These are phyloP conservation scores for Neopestalotiopsis rosae DNA, from an alignment of 2,329 filamentous ascomycete species.

Conservation along the genomic window DNA sequence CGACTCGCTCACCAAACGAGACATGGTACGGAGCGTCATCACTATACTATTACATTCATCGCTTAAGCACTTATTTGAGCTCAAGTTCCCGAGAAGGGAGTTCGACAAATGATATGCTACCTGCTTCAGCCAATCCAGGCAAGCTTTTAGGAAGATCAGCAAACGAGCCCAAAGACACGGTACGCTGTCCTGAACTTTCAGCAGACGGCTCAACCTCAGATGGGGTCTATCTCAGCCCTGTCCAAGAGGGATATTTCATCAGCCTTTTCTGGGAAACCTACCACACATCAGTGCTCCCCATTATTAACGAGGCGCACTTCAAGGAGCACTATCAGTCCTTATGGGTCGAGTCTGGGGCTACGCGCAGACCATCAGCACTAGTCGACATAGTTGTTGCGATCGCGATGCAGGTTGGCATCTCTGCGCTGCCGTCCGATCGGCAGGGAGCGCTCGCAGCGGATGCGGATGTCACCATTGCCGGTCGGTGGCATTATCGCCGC, in stretches of 20 bases:
- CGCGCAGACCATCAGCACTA: slow-evolving; percentile 22
- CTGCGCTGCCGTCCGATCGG: neutral
- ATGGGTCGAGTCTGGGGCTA: slow-evolving; percentile 1
- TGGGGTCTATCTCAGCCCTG: slow-evolving; percentile 15
- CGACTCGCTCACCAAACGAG: slow-evolving; percentile 38
- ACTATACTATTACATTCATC: slow-evolving; percentile 46
- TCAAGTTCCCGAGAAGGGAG: slow-evolving; percentile 38
- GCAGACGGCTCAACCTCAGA: neutral
- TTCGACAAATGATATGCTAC: slow-evolving; percentile 34
- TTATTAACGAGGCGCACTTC: slow-evolving; percentile 23
- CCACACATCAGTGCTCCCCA: slow-evolving; percentile 24
- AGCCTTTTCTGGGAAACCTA: slow-evolving; percentile 25
- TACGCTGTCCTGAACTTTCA: neutral
- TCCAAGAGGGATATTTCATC: slow-evolving; percentile 25
- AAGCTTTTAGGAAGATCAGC: slow-evolving; percentile 28
- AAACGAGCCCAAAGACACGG: slow-evolving; percentile 20
- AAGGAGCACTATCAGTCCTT: slow-evolving; percentile 22
- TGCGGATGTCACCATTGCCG: slow-evolving; percentile 20
- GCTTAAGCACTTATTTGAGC: slow-evolving; percentile 43
- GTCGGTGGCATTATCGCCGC: slow-evolving; percentile 24
- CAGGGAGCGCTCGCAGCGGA: neutral
- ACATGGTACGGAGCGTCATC: slow-evolving; percentile 49
- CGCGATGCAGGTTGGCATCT: slow-evolving; percentile 22
- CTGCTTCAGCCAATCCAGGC: slow-evolving; percentile 30
- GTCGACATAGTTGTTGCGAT: slow-evolving; percentile 25